Conservation (phyloP, 225 moss, liverwort and hornwort species). For the Anthoceros angustus region DNA sequence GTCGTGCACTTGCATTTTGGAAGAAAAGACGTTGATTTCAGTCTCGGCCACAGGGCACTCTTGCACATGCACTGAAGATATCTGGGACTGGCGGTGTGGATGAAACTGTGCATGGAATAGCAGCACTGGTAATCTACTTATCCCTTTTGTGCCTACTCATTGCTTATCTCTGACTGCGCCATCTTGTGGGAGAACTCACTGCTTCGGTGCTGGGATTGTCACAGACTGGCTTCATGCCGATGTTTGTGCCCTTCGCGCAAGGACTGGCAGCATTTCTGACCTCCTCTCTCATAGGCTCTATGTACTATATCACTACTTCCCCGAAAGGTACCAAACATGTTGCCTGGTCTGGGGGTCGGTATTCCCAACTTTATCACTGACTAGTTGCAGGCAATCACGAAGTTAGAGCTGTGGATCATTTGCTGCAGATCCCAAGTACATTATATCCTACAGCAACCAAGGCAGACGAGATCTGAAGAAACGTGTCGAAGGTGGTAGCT, state of each 20-base stretch:
- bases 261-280: slow-evolving; percentile 74
- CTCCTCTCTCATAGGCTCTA: slow-evolving; percentile 74
- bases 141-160: no score
- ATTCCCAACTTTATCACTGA: no score
- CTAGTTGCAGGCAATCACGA: no score
- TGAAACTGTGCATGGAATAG: slow-evolving; percentile 32
- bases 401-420: background rate
- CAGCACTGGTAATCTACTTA: slow-evolving; percentile 15
- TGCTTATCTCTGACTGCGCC: no score
- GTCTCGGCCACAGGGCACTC: slow-evolving; percentile 17
- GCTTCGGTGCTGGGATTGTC: background rate
- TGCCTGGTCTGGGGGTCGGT: no score
- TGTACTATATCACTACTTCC: slow-evolving; percentile 84
- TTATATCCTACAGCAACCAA: slow-evolving; percentile 59
- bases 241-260: slow-evolving; percentile 81
- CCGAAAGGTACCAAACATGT: slow-evolving; percentile 30
- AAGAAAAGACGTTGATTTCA: background rate
- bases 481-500: slow-evolving; percentile 37
- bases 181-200: background rate
- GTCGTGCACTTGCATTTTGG: no score
- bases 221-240: slow-evolving; percentile 61
- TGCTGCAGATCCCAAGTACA: slow-evolving; percentile 65
- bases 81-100: slow-evolving; percentile 39
- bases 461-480: slow-evolving; percentile 57
- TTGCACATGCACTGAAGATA: slow-evolving; percentile 32